Percentiles rank a stretch among this genome's conserved stretches.
These are phyloP conservation scores for Effrenium voratum DNA, from an alignment of 73 alveolate genomes.

Conservation along the genomic window DNA sequence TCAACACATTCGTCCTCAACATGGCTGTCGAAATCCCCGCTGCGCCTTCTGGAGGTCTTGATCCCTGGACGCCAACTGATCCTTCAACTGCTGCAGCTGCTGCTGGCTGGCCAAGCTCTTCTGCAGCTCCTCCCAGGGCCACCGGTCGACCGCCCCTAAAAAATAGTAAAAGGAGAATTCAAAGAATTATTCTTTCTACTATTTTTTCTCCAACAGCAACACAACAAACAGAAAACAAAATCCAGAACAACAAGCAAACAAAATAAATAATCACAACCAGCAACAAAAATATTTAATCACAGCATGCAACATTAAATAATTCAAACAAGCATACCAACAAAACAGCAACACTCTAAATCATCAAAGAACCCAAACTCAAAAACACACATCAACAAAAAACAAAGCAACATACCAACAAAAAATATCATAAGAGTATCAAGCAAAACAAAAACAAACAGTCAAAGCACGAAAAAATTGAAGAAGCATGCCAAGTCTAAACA, in stretches of 20 bases:
- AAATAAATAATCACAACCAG: neutral
- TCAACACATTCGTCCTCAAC: neutral
- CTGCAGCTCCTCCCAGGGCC: neutral
- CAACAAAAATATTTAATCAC: neutral
- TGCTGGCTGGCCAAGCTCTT: conserved; percentile 32
- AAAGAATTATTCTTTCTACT: too few species aligned
- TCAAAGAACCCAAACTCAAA: too few species aligned
- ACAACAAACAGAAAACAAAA: neutral
- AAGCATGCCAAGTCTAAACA: too few species aligned
- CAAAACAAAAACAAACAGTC: too few species aligned
- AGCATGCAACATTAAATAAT: neutral
- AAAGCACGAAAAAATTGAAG: too few species aligned
- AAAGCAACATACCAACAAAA: too few species aligned
- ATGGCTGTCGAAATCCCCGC: neutral
- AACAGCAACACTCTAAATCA: too few species aligned
- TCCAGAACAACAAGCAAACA: neutral
- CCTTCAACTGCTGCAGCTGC: conserved; percentile 23
- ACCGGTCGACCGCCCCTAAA: neutral
- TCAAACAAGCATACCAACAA: too few species aligned
- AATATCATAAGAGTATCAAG: too few species aligned
- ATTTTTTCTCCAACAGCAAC: neutral
- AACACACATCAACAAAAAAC: too few species aligned
- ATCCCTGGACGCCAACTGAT: conserved; percentile 21
- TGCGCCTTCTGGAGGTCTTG: conserved; percentile 2
- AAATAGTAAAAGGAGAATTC: too few species aligned